Evolutionary conservation across 202 grass and related monocot genomes (phyloP).

Genomic region (Setaria viridis): DNA sequence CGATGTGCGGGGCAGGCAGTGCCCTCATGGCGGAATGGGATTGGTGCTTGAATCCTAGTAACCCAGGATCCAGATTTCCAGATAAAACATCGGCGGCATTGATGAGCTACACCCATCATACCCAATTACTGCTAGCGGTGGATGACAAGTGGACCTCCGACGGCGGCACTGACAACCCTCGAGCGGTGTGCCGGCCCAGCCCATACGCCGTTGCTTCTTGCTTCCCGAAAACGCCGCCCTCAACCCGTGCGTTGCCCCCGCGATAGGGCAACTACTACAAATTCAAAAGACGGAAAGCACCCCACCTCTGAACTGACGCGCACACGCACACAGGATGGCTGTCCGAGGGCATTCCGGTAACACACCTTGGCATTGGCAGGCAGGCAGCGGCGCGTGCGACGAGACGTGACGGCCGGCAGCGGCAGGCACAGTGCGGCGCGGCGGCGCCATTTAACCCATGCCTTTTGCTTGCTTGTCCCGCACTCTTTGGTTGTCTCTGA

Average conservation of each 20-base stretch:
- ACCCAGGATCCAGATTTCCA: background rate
- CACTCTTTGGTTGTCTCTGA: background rate
- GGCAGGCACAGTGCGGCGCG: background rate
- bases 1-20: background rate
- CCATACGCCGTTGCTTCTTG: background rate
- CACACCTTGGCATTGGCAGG: no score
- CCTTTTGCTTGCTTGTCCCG: conserved; percentile 5
- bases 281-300: background rate
- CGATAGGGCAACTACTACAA: background rate
- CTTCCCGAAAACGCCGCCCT: background rate
- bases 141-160: conserved; percentile 24
- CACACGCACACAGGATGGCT: no score
- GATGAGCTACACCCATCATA: background rate
- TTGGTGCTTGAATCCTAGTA: background rate
- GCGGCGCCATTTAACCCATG: background rate
- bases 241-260: conserved; percentile 11
- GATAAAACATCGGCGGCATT: background rate
- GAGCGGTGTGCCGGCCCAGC: conserved; percentile 18
- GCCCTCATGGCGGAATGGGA: background rate
- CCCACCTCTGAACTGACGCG: no score
- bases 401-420: background rate
- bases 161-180: background rate
- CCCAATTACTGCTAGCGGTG: background rate
- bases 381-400: conserved; percentile 21
- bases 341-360: background rate